Percentiles rank a stretch among this genome's conserved stretches.
phyloP scores from a whole-genome alignment of 1,139 yeast species.

The Pichia sp. region DNA sequence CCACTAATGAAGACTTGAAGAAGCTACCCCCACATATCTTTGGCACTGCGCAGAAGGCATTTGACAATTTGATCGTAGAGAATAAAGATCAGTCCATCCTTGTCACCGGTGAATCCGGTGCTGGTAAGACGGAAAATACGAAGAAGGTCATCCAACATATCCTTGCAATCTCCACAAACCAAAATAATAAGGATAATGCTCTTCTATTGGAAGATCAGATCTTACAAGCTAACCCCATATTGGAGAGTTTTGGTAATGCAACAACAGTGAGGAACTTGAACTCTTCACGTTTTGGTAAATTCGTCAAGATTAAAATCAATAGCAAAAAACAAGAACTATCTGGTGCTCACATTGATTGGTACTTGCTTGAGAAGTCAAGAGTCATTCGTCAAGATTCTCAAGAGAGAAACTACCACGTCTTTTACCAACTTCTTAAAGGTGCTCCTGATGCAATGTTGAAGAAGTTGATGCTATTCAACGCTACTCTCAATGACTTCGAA shows the following conservation, averaged over 20 bases:
- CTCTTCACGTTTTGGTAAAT: slow-evolving; percentile 95
- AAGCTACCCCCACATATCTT: slow-evolving; percentile 73
- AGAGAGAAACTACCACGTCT: slow-evolving; percentile 90
- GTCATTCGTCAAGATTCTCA: slow-evolving; percentile 70
- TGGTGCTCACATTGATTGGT: slow-evolving; percentile 95
- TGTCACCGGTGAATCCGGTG: slow-evolving; percentile 98
- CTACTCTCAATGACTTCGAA: slow-evolving; percentile 40
- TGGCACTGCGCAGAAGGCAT: slow-evolving; percentile 87
- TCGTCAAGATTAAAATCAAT: slow-evolving; percentile 68
- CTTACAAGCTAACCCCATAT: slow-evolving; percentile 87
- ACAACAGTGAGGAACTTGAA: slow-evolving; percentile 92
- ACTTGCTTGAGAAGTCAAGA: slow-evolving; percentile 86
- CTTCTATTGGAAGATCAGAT: slow-evolving; percentile 69
- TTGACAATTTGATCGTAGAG: slow-evolving; percentile 63
- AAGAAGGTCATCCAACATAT: slow-evolving; percentile 90
- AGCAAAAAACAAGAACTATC: slow-evolving; percentile 51
- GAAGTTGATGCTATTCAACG: slow-evolving; percentile 38
- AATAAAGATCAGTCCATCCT: slow-evolving; percentile 80
- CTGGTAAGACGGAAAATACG: slow-evolving; percentile 98
- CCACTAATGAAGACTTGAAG: slow-evolving; percentile 1
- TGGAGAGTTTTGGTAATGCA: slow-evolving; percentile 97
- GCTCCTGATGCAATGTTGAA: slow-evolving; percentile 43
- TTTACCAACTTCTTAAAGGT: slow-evolving; percentile 79
- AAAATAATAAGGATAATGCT: slow-evolving; percentile 19
- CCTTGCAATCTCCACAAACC: slow-evolving; percentile 58